Percentiles rank a stretch among this genome's conserved stretches.
Evolutionary conservation across 441 rosid species (phyloP).

Genomic region (Bocquillonia castaneifolia): DNA sequence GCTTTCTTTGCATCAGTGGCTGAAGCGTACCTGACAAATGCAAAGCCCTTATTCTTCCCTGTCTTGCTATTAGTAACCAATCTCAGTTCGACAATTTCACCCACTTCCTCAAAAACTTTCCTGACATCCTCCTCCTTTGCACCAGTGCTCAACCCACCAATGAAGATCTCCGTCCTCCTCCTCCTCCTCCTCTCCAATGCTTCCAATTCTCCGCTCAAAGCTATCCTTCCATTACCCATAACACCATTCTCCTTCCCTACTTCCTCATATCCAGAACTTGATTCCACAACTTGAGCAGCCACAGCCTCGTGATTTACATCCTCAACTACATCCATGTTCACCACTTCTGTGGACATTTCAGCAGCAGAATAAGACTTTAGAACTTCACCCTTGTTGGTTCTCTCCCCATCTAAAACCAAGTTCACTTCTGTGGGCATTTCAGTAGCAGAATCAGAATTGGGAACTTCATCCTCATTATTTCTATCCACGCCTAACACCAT

Average conservation of each 20-base stretch:
- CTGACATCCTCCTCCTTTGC: constrained; percentile 29
- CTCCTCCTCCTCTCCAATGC: constrained; percentile 30
- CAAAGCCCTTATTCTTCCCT: constrained; percentile 33
- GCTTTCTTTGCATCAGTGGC: constrained; percentile 33
- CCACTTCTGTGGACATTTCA: constrained; percentile 10
- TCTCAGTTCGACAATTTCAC: constrained; percentile 29
- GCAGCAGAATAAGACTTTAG: constrained; percentile 13
- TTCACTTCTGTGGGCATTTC: not conserved
- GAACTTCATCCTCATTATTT: not conserved
- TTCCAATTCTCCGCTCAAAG: constrained; percentile 30
- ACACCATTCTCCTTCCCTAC: constrained; percentile 14
- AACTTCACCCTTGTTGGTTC: not conserved
- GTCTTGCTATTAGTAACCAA: constrained; percentile 21
- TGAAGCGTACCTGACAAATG: constrained; percentile 32
- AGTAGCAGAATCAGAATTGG: not conserved
- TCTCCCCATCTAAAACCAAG: constrained; percentile 5
- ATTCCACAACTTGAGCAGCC: not conserved
- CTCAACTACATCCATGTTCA: constrained; percentile 13
- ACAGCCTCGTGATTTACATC: not conserved
- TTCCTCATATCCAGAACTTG: constrained; percentile 1
- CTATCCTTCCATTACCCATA: constrained; percentile 19
- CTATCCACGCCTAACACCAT: constrained; percentile 13
- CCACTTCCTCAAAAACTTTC: constrained; percentile 32
- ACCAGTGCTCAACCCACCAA: constrained; percentile 33
- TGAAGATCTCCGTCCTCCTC: constrained; percentile 33